A percentile compares a stretch with the other conserved stretches of the same genome.
phyloP scores from a whole-genome alignment of 129 eudicot genomes.

The Flaveria trinervia region DNA sequence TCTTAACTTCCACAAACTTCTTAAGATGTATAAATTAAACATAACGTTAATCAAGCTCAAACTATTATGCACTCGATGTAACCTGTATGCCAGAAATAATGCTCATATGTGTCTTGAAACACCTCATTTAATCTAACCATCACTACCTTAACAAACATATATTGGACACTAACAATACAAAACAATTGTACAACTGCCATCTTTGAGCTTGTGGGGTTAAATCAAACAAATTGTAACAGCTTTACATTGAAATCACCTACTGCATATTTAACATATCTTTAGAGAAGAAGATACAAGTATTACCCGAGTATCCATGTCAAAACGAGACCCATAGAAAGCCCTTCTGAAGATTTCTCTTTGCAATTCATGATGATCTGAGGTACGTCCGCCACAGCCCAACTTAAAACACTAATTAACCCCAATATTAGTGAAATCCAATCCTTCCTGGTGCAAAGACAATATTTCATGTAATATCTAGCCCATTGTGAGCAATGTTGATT shows the following conservation, averaged over 20 bases:
- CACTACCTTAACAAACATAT: neutral
- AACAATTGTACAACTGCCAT: neutral
- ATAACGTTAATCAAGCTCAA: constrained; percentile 11
- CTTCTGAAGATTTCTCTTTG: constrained; percentile 61
- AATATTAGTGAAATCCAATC: constrained; percentile 56
- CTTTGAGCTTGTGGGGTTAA: neutral
- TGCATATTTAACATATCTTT: neutral
- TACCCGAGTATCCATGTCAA: constrained; percentile 79
- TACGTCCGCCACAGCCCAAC: constrained; percentile 80
- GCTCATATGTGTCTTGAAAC: neutral
- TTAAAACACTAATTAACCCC: constrained; percentile 60
- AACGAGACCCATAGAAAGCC: constrained; percentile 62
- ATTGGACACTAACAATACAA: neutral
- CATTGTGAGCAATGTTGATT: constrained; percentile 51
- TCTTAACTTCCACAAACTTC: constrained; percentile 14
- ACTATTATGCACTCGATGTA: neutral
- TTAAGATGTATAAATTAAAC: neutral
- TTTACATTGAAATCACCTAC: neutral
- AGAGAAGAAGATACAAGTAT: constrained; percentile 6
- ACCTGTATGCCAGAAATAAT: neutral
- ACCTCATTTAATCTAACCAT: neutral
- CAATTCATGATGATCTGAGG: constrained; percentile 74
- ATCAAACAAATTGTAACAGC: neutral
- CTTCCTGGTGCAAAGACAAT: constrained; percentile 57
- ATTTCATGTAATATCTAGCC: constrained; percentile 50